phyloP scores from a whole-genome alignment of 148 eudicot genomes.

The Diospyros kaki region DNA sequence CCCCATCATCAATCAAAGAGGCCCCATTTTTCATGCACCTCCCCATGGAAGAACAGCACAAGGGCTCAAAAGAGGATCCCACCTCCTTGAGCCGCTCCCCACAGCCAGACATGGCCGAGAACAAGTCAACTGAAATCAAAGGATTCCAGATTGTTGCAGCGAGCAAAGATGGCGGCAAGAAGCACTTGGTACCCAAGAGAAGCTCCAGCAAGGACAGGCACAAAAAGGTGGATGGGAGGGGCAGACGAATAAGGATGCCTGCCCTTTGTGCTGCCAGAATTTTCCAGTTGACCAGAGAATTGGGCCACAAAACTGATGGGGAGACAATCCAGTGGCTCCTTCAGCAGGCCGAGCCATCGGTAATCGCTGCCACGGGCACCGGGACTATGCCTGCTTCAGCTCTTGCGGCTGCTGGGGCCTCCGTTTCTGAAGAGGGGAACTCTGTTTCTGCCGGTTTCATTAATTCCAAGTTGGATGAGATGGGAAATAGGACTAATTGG shows the following conservation, averaged over 20 bases:
- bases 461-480: constrained; percentile 19
- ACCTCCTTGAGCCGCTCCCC: constrained; percentile 21
- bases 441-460: constrained; percentile 19
- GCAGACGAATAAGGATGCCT: constrained; percentile 60
- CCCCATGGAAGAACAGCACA: constrained; percentile 14
- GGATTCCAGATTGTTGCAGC: constrained; percentile 12
- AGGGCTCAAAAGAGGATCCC: constrained; percentile 23
- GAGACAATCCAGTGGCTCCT: constrained; percentile 61
- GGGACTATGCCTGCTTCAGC: constrained; percentile 61
- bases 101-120: constrained; percentile 22
- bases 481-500: constrained; percentile 21
- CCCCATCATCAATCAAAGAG: constrained; percentile 29
- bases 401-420: constrained; percentile 22
- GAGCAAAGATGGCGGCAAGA: constrained; percentile 20
- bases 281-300: constrained; percentile 54
- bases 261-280: constrained; percentile 56
- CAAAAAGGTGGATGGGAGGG: constrained; percentile 63
- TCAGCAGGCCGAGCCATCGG: constrained; percentile 49
- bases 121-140: constrained; percentile 17
- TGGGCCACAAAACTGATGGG: constrained; percentile 42
- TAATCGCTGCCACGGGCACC: constrained; percentile 45
- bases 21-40: constrained; percentile 26
- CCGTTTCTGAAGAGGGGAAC: constrained; percentile 31
- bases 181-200: constrained; percentile 35
- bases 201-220: constrained; percentile 61